phyloP scores from a whole-genome alignment of 2,329 filamentous ascomycete genomes.

The Aspergillus thermomutatus region DNA sequence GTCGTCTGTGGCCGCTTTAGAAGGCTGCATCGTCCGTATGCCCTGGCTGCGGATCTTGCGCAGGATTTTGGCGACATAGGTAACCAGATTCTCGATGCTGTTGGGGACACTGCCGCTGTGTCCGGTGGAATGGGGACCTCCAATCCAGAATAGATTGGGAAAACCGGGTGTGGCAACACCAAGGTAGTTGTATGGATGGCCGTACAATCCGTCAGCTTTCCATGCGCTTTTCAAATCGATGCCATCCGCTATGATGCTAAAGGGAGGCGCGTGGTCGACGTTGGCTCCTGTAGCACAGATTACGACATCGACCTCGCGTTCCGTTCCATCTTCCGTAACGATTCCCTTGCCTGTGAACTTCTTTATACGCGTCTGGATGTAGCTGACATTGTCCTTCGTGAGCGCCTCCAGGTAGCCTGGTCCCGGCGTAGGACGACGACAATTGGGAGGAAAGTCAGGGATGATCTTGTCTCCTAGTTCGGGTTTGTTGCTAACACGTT shows the following conservation, averaged over 20 bases:
- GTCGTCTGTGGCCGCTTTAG: slow-evolving; percentile 59
- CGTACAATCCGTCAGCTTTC: slow-evolving; percentile 53
- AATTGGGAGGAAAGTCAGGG: slow-evolving; percentile 63
- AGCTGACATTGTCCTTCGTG: slow-evolving; percentile 59
- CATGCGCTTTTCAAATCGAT: slow-evolving; percentile 56
- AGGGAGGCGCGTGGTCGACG: slow-evolving; percentile 56
- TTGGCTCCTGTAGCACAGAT: slow-evolving; percentile 69
- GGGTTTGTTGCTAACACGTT: slow-evolving; percentile 53
- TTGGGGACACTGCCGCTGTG: slow-evolving; percentile 66
- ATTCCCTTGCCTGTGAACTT: slow-evolving; percentile 60
- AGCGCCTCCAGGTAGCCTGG: slow-evolving; percentile 67
- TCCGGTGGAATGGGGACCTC: slow-evolving; percentile 59
- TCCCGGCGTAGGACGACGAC: slow-evolving; percentile 62
- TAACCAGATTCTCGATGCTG: slow-evolving; percentile 62
- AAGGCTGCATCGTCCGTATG: slow-evolving; percentile 60
- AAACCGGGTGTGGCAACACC: slow-evolving; percentile 62
- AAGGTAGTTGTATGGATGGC: slow-evolving; percentile 66
- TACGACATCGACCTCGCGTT: slow-evolving; percentile 60
- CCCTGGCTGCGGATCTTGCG: slow-evolving; percentile 65
- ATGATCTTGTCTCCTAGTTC: slow-evolving; percentile 55
- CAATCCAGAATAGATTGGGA: slow-evolving; percentile 64
- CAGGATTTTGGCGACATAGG: slow-evolving; percentile 64
- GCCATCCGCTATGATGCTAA: slow-evolving; percentile 56
- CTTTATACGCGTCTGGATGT: slow-evolving; percentile 56
- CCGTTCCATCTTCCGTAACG: slow-evolving; percentile 55